Percentiles rank a stretch among this genome's conserved stretches.
Conservation (phyloP, 2,329 filamentous ascomycete genomes). For the Paraphaeosphaeria minitans region DNA sequence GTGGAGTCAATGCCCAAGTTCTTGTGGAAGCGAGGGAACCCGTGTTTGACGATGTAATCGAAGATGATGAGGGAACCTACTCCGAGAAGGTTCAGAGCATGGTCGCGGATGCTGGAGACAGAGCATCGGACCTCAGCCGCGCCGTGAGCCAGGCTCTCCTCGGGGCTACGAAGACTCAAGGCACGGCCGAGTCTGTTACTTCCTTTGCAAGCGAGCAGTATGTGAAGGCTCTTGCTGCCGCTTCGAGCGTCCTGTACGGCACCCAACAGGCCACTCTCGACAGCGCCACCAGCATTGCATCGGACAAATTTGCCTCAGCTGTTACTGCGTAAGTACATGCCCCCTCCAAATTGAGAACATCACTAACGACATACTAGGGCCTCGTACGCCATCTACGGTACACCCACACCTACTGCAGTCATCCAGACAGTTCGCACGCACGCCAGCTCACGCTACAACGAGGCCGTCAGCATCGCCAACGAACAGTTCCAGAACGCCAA, state of each 20-base stretch:
- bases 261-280: slow-evolving; percentile 49
- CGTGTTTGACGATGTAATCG: slow-evolving; percentile 57
- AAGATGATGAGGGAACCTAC: slow-evolving; percentile 54
- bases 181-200: slow-evolving; percentile 55
- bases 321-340: slow-evolving; percentile 58
- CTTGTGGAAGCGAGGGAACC: slow-evolving; percentile 54
- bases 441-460: slow-evolving; percentile 63
- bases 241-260: slow-evolving; percentile 62
- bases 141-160: slow-evolving; percentile 62
- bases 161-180: slow-evolving; percentile 53
- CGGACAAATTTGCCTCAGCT: slow-evolving; percentile 61
- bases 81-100: slow-evolving; percentile 59
- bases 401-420: slow-evolving; percentile 52
- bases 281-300: slow-evolving; percentile 57
- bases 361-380: slow-evolving; percentile 47
- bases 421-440: slow-evolving; percentile 55
- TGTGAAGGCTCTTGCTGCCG: slow-evolving; percentile 61
- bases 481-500: slow-evolving; percentile 69
- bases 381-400: slow-evolving; percentile 62
- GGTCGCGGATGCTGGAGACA: slow-evolving; percentile 58
- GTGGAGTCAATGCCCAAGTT: slow-evolving; percentile 59
- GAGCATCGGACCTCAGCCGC: slow-evolving; percentile 59
- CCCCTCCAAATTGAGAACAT: neutral
- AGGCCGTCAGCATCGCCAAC: slow-evolving; percentile 69
- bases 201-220: slow-evolving; percentile 63